Conservation (phyloP, 2,329 filamentous ascomycete species). For the Calonectria ilicicola region DNA sequence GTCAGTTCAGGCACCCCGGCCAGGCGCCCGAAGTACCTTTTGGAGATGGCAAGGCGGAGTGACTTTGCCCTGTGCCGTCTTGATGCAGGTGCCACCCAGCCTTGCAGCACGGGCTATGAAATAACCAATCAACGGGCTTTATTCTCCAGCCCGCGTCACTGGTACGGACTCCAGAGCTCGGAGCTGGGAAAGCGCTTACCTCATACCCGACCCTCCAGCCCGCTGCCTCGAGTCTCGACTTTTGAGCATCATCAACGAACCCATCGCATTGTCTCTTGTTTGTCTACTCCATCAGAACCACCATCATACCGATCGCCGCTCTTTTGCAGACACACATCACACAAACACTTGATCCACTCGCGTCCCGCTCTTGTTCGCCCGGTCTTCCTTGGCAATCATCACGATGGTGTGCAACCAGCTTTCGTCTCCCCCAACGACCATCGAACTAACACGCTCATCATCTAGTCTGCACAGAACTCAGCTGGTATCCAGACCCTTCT, state of each 20-base stretch:
- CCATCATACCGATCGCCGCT: background rate
- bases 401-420: slow-evolving; percentile 37
- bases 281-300: slow-evolving; percentile 22
- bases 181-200: slow-evolving; percentile 14
- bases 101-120: background rate
- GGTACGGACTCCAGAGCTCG: slow-evolving; percentile 6
- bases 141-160: background rate
- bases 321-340: background rate
- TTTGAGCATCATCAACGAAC: slow-evolving; percentile 4
- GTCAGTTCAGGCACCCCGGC: background rate
- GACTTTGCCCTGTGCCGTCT: background rate
- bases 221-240: background rate
- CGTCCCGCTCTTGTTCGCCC: background rate
- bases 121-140: background rate
- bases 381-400: slow-evolving; percentile 11
- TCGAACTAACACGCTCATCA: slow-evolving; percentile 38
- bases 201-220: slow-evolving; percentile 8
- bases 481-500: slow-evolving; percentile 98
- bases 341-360: background rate
- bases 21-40: background rate
- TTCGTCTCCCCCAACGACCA: slow-evolving; percentile 10
- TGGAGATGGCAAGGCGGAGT: background rate
- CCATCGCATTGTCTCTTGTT: background rate
- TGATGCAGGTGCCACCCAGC: slow-evolving; percentile 3
- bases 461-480: slow-evolving; percentile 96